Evolutionary conservation across 108 stramenopile genomes (phyloP), one percentile per base, ranked within the genome.

Genomic region (Heterococcus sp.): DNA sequence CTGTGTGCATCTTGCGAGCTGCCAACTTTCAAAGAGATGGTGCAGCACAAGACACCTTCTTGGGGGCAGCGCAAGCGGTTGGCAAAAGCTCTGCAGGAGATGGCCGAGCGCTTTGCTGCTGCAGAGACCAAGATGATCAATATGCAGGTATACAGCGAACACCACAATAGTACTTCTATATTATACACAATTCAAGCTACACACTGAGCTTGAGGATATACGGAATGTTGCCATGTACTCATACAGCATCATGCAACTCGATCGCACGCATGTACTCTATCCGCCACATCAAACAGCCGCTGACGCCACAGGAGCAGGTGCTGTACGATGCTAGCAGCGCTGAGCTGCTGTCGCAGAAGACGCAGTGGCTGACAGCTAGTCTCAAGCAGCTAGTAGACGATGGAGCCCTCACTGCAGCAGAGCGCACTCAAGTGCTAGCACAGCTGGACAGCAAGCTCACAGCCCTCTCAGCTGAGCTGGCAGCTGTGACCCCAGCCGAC

Each of bases 21-120:
- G 37, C 70, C 67, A 38, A 88, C 91, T 11, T 94, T 95, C 84
- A 68, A 90, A 74, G 87, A 89, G 31, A 92, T 91, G 83, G 66
- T 89, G 3, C 65, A 69, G 37, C 85, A 82, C 65, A 88, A 88
- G 65, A 92, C 90, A 76, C 90, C 84, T 1, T 82, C 92, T 0
- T 95, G 95, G 95, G 76, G 80, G 65, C 90, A 93, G 86, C 93
- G 93, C 83, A 93, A 92, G 78, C 82, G 75, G n/a, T 89, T 90
- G 68, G 35, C 82, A 4, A 68, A 75, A 32, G 66, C 83, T 27
- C 85, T 89, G 26, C 34, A 78, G 29, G 73, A 78, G 21, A 89
- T 91, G 65, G 89, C 90, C 69, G 78, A 36, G 1, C 73, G 73
- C 2, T 36, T 92, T 3, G 72, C 81, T 4, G 73, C 75, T 32